Evolutionary conservation across 1,139 yeast species (phyloP), one percentile per base, ranked within the genome.

Genomic region (Taphrina communis): DNA sequence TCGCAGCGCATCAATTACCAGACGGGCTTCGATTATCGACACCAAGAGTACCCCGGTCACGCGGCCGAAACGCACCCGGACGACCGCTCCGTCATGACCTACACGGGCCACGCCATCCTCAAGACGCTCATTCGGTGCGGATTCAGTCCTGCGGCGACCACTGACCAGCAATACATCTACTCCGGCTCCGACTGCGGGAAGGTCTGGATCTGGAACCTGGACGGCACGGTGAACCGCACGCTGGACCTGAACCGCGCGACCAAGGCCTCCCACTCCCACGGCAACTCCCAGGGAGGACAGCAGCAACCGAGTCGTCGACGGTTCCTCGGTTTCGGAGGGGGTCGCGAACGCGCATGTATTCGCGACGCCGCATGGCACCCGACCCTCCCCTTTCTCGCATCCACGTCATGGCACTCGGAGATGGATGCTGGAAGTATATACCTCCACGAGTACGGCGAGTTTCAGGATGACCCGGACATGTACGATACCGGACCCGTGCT

Each of bases 131-230:
- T 77, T 52, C 73, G 79, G n/a, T 76, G 78, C 65, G 76, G 76
- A 52, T 77, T 77, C 68, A 75, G 78, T 7, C 80, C 79, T 1
- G 66, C 71, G 2, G 71, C 62, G 14, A 70, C 75, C 19, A 75
- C 78, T 1, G 77, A 75, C 19, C 73, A 74, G 65, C 78, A 76
- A 55, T 77, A 75, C 65, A 71, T 77, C 36, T 77, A 77, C 69
- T 75, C 78, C 5, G 80, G 80, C 1, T 76, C 78, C 0, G 72
- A 77, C 1, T 75, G 75, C 56, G 79, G 79, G 31, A 65, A 71
- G 36, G 74, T 76, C 5, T 75, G 73, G 69, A 74, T 77, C 41
- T 77, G 79, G 78, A 72, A 75, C 59, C 71, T 77, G 17, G 77
- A 77, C 69, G 79, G 79, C 11, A 72, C 73, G 14, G 70, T 76